phyloP scores from a whole-genome alignment of 2,329 filamentous ascomycete genomes.

The Alternaria gaisen region DNA sequence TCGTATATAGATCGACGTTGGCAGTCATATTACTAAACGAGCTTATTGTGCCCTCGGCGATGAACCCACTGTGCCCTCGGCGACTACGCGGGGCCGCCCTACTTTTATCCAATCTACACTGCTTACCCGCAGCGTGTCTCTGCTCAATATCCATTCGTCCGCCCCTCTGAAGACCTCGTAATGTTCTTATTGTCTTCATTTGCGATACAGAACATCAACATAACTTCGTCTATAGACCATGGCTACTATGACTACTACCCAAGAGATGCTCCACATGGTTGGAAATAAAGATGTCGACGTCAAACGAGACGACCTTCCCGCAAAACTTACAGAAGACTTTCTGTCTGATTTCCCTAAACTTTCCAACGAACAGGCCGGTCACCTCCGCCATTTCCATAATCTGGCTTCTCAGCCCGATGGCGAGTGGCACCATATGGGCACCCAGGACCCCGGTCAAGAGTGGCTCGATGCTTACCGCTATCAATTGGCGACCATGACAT shows the following conservation, averaged over 20 bases:
- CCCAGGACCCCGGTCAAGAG: slow-evolving; percentile 52
- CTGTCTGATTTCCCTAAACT: slow-evolving; percentile 21
- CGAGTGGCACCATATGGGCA: slow-evolving; percentile 80
- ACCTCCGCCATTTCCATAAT: slow-evolving; percentile 52
- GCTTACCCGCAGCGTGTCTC: background rate
- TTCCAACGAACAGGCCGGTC: slow-evolving; percentile 39
- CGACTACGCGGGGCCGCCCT: background rate
- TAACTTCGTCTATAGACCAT: background rate
- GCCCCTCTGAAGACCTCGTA: background rate
- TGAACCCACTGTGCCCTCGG: background rate
- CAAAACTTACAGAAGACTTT: background rate
- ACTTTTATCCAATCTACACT: background rate
- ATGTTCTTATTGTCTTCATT: no score
- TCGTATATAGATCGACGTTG: background rate
- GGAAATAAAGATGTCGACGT: background rate
- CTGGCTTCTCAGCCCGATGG: slow-evolving; percentile 76
- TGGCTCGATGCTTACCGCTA: slow-evolving; percentile 52
- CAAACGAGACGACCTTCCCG: background rate
- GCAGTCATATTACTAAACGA: background rate
- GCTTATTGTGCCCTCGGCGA: background rate
- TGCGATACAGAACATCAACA: background rate
- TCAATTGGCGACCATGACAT: slow-evolving; percentile 55
- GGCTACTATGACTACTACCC: background rate
- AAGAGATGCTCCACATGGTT: background rate
- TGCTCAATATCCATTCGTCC: background rate